phyloP scores from a whole-genome alignment of 2,329 filamentous ascomycete genomes.

The Talaromyces sp. region DNA sequence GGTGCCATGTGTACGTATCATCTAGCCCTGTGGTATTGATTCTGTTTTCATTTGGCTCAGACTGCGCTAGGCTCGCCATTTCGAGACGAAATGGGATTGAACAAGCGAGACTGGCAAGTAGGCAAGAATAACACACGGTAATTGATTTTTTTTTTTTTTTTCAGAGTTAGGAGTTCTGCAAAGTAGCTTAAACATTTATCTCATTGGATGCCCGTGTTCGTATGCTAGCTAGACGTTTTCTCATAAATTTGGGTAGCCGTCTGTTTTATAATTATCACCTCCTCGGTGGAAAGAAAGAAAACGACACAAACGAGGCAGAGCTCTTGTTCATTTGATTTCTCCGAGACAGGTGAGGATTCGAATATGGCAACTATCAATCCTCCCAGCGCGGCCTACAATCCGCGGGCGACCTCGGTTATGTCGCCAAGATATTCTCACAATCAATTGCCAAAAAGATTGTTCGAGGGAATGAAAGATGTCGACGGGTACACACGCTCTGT shows the following conservation, averaged over 20 bases:
- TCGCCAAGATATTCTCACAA: background rate
- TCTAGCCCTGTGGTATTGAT: background rate
- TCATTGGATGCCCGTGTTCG: background rate
- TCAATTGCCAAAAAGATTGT: slow-evolving; percentile 4
- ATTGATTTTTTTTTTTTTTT: background rate
- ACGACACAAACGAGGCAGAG: background rate
- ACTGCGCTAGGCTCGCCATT: background rate
- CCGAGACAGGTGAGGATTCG: background rate
- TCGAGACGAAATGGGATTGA: background rate
- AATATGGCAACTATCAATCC: background rate
- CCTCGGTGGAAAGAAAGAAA: background rate
- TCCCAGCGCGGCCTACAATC: background rate
- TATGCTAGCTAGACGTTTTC: background rate
- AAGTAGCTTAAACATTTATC: background rate
- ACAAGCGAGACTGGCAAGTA: background rate
- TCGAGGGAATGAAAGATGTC: slow-evolving; percentile 6
- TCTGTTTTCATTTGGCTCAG: background rate
- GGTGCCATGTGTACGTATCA: background rate
- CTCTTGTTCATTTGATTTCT: background rate
- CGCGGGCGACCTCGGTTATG: background rate
- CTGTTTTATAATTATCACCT: background rate
- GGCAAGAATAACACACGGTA: background rate
- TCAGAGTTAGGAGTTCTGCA: background rate
- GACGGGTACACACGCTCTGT: slow-evolving; percentile 8
- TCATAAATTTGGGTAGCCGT: background rate